These are phyloP conservation scores for Paragyromitra xinjiangensis DNA, from an alignment of 495 filamentous ascomycete genomes.

Conservation along the genomic window DNA sequence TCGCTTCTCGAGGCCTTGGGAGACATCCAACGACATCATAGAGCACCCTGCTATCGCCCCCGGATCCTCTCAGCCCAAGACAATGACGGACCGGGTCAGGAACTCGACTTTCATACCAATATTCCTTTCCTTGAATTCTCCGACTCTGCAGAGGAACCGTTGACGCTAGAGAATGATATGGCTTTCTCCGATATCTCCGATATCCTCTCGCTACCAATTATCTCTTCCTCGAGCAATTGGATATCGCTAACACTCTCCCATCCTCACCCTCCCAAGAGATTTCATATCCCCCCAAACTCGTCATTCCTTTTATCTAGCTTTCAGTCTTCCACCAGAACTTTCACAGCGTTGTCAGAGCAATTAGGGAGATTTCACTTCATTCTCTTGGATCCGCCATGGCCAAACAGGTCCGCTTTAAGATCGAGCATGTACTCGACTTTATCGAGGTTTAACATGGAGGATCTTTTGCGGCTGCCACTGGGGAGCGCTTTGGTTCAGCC, in stretches of 20 bases:
- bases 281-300: constrained; percentile 65
- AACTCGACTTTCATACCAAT: constrained; percentile 37
- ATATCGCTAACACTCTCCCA: constrained; percentile 53
- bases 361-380: constrained; percentile 75
- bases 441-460: constrained; percentile 56
- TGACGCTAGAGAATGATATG: constrained; percentile 36
- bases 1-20: constrained; percentile 41
- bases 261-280: constrained; percentile 53
- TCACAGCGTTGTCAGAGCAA: constrained; percentile 47
- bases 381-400: constrained; percentile 92
- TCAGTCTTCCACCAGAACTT: constrained; percentile 36
- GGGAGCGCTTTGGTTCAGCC: constrained; percentile 63
- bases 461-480: constrained; percentile 67
- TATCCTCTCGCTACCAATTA: constrained; percentile 51
- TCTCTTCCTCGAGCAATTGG: constrained; percentile 58
- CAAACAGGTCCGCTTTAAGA: constrained; percentile 83
- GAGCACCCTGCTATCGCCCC: constrained; percentile 59
- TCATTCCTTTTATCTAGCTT: constrained; percentile 62
- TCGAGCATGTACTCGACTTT: constrained; percentile 71
- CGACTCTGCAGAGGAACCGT: constrained; percentile 47
- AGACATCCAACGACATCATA: constrained; percentile 35
- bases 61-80: constrained; percentile 58
- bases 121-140: constrained; percentile 23
- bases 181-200: constrained; percentile 57
- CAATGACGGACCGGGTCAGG: background rate